These are phyloP conservation scores for Zygnema cylindricum DNA, from an alignment of 139 green algal species.

Conservation along the genomic window DNA sequence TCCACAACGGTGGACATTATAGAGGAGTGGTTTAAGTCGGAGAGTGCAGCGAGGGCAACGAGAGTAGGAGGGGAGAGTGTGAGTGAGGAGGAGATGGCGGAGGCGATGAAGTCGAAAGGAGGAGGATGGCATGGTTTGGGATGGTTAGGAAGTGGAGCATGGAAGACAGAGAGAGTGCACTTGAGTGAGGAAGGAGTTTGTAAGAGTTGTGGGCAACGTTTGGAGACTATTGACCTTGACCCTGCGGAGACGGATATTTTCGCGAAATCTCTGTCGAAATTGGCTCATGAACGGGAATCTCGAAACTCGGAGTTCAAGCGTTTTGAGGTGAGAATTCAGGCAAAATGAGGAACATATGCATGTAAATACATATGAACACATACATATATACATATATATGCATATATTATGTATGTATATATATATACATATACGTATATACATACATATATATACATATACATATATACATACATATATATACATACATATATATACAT, in stretches of 20 bases:
- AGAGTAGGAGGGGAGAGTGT: slow-evolving; percentile 24
- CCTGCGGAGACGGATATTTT: slow-evolving; percentile 47
- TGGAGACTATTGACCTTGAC: slow-evolving; percentile 49
- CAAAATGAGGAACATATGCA: no score
- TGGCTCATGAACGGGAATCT: slow-evolving; percentile 35
- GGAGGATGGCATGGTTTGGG: slow-evolving; percentile 53
- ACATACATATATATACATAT: no score
- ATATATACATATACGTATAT: no score
- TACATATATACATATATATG: no score
- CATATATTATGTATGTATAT: no score
- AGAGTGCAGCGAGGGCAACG: background rate
- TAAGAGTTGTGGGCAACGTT: background rate
- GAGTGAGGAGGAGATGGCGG: background rate
- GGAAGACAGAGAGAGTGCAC: background rate
- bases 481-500: no score
- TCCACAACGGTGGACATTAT: background rate
- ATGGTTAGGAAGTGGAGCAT: slow-evolving; percentile 29
- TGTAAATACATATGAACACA: no score
- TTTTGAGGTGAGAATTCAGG: slow-evolving; percentile 56
- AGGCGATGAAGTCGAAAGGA: slow-evolving; percentile 11
- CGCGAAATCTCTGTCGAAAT: background rate
- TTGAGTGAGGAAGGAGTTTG: slow-evolving; percentile 35
- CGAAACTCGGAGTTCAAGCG: slow-evolving; percentile 17
- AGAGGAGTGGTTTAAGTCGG: slow-evolving; percentile 37
- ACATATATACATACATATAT: no score